Evolutionary conservation across 208 protist species (phyloP).

Genomic region (Blastocrithidia nonstop): DNA sequence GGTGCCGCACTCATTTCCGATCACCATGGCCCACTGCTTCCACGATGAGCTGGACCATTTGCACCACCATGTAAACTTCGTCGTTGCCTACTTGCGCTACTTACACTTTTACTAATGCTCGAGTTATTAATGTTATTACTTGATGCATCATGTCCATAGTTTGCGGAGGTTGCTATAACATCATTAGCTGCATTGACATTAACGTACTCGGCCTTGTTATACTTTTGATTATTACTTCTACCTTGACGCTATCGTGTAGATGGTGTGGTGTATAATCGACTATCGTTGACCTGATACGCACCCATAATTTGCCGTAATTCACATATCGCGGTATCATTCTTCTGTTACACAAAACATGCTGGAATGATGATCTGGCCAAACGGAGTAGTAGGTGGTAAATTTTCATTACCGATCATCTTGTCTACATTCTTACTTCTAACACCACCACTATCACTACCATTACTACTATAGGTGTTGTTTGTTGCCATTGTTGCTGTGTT

Average conservation of each 20-base stretch:
- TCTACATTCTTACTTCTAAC: too few relatives aligned
- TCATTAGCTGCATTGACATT: background rate
- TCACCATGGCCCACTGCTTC: constrained; percentile 59
- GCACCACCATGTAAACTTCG: too few relatives aligned
- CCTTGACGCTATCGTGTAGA: background rate
- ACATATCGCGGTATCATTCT: constrained; percentile 71
- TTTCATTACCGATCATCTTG: too few relatives aligned
- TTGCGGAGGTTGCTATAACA: too few relatives aligned
- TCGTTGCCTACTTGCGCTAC: background rate
- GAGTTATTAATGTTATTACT: too few relatives aligned
- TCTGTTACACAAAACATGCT: constrained; percentile 77
- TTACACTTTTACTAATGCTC: background rate
- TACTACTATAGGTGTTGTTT: too few relatives aligned
- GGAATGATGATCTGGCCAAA: constrained; percentile 66
- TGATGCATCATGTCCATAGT: too few relatives aligned
- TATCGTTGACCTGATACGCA: constrained; percentile 44
- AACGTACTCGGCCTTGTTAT: constrained; percentile 11
- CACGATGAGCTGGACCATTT: constrained; percentile 5
- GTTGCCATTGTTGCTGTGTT: too few relatives aligned
- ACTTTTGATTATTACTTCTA: too few relatives aligned
- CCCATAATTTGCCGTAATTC: constrained; percentile 80
- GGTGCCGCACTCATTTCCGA: constrained; percentile 66
- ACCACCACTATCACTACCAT: too few relatives aligned
- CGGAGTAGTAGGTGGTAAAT: constrained; percentile 32
- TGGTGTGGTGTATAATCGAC: background rate